Evolutionary conservation across 345 rosid genomes (phyloP).

Genomic region (Leavenworthia alabamica): DNA sequence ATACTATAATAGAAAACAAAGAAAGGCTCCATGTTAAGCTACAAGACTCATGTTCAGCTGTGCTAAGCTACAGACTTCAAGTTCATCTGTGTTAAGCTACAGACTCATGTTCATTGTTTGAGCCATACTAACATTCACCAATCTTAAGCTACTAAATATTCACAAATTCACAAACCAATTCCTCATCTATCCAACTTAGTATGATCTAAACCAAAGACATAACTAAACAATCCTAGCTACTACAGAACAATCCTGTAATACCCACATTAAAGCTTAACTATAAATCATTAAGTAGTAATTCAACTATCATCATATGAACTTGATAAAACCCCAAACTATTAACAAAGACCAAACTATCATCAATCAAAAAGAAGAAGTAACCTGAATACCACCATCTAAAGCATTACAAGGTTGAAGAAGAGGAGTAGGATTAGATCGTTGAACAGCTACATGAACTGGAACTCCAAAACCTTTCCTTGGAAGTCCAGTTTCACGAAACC

Average conservation of each 20-base stretch:
- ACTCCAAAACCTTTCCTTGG: slow-evolving; percentile 81
- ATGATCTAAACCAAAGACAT: neutral
- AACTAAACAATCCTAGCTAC: neutral
- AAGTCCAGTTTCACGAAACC: slow-evolving; percentile 54
- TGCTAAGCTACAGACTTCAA: no score
- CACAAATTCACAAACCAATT: neutral
- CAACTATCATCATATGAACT: neutral
- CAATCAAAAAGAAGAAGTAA: neutral
- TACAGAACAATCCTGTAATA: neutral
- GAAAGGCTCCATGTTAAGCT: no score
- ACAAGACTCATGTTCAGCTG: no score
- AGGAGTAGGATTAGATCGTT: slow-evolving; percentile 59
- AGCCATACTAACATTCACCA: neutral
- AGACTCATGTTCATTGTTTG: neutral
- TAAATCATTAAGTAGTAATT: neutral
- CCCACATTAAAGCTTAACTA: neutral
- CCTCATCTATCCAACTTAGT: neutral
- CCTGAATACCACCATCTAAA: slow-evolving; percentile 94
- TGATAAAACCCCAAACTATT: neutral
- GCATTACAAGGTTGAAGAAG: slow-evolving; percentile 56
- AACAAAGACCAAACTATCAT: neutral
- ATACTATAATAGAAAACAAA: neutral
- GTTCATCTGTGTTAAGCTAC: neutral
- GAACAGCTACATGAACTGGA: slow-evolving; percentile 69
- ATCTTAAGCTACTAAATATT: neutral